A percentile compares a stretch with the other conserved stretches of the same genome.
Evolutionary conservation across 2,329 filamentous ascomycete species (phyloP).

Genomic region (Sclerotinia borealis): DNA sequence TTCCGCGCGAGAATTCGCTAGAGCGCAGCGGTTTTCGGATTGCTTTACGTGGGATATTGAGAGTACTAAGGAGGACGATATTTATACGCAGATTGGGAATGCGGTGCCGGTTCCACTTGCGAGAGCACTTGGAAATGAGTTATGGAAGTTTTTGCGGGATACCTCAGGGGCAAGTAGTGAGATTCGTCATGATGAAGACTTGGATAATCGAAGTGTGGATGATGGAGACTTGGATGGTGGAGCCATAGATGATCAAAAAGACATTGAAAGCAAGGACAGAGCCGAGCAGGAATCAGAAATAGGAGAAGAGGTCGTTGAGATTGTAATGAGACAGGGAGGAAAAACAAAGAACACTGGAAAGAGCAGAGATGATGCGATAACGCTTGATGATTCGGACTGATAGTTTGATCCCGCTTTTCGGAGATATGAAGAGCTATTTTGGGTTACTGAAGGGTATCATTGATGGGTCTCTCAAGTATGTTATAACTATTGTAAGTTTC

Average conservation of each 20-base stretch:
- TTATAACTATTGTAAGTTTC: background rate
- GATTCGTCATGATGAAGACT: no score
- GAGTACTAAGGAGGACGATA: background rate
- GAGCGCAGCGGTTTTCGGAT: conserved; percentile 19
- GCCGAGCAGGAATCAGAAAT: background rate
- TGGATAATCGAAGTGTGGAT: background rate
- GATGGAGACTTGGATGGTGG: no score
- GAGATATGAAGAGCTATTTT: background rate
- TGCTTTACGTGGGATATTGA: conserved; percentile 15
- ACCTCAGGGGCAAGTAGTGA: no score
- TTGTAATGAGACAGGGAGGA: background rate
- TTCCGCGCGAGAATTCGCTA: conserved; percentile 16
- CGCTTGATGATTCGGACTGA: background rate
- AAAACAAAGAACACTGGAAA: background rate
- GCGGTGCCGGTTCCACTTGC: conserved; percentile 5
- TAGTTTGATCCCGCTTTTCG: no score
- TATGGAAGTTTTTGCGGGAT: background rate
- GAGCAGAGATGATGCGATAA: background rate
- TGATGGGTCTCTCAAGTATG: background rate
- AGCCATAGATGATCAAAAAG: background rate
- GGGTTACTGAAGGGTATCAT: background rate
- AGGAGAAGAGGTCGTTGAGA: background rate
- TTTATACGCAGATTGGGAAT: conserved; percentile 6
- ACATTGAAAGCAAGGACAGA: background rate
- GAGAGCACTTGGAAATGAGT: background rate